Percentiles rank a stretch among this genome's conserved stretches.
phyloP scores from a whole-genome alignment of 2,329 filamentous ascomycete genomes.

The Xylaria sp. region DNA sequence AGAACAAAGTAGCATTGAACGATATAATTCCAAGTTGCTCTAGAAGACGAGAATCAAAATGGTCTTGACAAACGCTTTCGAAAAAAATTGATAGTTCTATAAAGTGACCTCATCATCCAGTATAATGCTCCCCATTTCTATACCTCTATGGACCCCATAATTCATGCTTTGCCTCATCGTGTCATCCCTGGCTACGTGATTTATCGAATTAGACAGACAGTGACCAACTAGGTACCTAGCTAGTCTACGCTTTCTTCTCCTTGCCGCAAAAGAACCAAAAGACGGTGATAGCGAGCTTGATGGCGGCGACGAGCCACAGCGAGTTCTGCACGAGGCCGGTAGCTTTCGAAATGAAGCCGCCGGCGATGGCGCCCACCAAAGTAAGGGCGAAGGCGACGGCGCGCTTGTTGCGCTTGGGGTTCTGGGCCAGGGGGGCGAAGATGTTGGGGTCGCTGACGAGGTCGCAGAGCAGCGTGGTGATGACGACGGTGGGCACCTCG shows the following conservation, averaged over 20 bases:
- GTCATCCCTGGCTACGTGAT: not conserved
- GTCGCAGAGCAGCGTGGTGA: conserved; percentile 66
- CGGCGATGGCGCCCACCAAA: conserved; percentile 60
- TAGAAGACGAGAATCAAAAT: not conserved
- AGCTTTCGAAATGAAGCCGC: conserved; percentile 60
- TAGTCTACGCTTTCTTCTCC: conserved; percentile 31
- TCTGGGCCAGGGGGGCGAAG: conserved; percentile 56
- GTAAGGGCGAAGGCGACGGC: conserved; percentile 56
- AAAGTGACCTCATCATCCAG: conserved; percentile 3
- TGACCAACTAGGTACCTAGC: not conserved
- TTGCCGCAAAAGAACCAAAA: conserved; percentile 46
- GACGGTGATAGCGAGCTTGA: conserved; percentile 56
- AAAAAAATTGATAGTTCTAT: not conserved
- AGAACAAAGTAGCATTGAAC: not conserved
- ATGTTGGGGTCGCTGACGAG: conserved; percentile 63
- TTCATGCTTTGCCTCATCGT: not conserved
- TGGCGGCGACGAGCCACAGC: conserved; percentile 58
- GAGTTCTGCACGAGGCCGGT: conserved; percentile 56
- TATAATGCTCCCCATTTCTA: conserved; percentile 5
- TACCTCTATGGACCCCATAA: conserved; percentile 3
- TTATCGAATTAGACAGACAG: not conserved
- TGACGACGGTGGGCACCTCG: conserved; percentile 66
- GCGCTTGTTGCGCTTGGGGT: conserved; percentile 63
- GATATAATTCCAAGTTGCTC: not conserved
- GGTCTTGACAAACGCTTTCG: conserved; percentile 1